These are phyloP conservation scores for Raddia guianensis DNA, from an alignment of 176 grass and related monocot genomes.

Conservation along the genomic window DNA sequence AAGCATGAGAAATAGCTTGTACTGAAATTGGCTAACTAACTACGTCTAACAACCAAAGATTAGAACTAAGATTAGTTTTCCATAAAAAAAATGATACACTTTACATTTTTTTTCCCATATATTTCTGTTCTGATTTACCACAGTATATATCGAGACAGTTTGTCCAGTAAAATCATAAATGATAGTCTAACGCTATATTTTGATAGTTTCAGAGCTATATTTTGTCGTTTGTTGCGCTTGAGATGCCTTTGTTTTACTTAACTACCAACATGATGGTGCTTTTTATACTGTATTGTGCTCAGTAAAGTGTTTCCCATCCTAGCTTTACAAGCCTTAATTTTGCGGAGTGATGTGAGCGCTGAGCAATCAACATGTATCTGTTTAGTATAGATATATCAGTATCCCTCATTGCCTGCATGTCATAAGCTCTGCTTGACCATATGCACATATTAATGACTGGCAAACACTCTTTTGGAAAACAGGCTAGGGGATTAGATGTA, in stretches of 20 bases:
- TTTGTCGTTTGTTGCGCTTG: neutral
- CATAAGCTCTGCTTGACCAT: neutral
- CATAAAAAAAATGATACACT: neutral
- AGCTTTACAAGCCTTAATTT: neutral
- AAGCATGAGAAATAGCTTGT: neutral
- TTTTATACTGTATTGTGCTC: neutral
- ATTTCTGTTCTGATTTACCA: neutral
- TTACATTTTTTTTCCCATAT: neutral
- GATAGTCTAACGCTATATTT: neutral
- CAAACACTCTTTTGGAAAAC: constrained; percentile 25
- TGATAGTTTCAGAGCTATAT: neutral
- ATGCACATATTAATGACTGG: constrained; percentile 15
- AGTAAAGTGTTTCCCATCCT: neutral
- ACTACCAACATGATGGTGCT: neutral
- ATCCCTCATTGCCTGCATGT: neutral
- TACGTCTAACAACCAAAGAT: neutral
- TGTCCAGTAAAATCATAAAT: neutral
- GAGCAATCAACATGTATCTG: neutral
- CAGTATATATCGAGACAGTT: neutral
- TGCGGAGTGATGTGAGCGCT: neutral
- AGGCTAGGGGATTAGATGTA: constrained; percentile 94
- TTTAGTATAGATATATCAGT: neutral
- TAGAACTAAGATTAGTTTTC: neutral
- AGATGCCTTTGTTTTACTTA: neutral
- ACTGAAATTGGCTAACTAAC: neutral